Percentiles rank a stretch among this genome's conserved stretches.
These are phyloP conservation scores for Yamagishiella unicocca DNA, from an alignment of 139 green algal species.

Conservation along the genomic window DNA sequence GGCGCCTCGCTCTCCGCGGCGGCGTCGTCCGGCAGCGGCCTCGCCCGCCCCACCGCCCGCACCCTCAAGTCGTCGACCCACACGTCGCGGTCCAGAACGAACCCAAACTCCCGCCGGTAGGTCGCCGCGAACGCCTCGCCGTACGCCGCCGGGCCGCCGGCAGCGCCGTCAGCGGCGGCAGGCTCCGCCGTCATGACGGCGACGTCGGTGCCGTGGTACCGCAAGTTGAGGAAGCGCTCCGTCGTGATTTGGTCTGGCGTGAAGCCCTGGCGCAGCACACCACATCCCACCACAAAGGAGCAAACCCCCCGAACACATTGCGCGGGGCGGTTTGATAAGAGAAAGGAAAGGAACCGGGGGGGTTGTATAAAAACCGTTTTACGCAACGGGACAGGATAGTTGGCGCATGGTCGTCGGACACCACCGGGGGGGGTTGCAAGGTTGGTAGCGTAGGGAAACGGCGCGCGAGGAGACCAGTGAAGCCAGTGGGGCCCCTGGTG, in stretches of 20 bases:
- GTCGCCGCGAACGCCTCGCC: conserved; percentile 42
- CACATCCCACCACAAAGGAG: not conserved
- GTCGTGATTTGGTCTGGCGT: conserved; percentile 60
- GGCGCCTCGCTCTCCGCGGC: not conserved
- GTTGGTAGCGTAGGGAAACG: too few relatives aligned
- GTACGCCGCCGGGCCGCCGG: conserved; percentile 13
- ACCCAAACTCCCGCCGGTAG: conserved; percentile 94
- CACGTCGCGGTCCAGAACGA: conserved; percentile 86
- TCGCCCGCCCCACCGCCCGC: conserved; percentile 68
- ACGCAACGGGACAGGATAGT: too few relatives aligned
- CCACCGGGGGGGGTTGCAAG: too few relatives aligned
- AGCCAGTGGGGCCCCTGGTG: too few relatives aligned
- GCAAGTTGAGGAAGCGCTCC: conserved; percentile 92
- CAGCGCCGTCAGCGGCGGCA: not conserved
- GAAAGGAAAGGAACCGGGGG: too few relatives aligned
- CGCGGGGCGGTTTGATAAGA: too few relatives aligned
- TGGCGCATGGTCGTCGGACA: too few relatives aligned
- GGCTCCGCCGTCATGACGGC: conserved; percentile 86
- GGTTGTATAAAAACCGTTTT: too few relatives aligned
- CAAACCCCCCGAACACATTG: too few relatives aligned
- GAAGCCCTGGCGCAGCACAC: conserved; percentile 87
- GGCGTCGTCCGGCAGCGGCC: conserved; percentile 49
- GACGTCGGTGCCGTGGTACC: conserved; percentile 93
- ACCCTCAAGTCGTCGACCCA: conserved; percentile 94
- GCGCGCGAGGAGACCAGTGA: too few relatives aligned